Base-by-base conservation (phyloP, 2,329 filamentous ascomycete genomes). In the Chrysoporthe puriensis region DNA sequence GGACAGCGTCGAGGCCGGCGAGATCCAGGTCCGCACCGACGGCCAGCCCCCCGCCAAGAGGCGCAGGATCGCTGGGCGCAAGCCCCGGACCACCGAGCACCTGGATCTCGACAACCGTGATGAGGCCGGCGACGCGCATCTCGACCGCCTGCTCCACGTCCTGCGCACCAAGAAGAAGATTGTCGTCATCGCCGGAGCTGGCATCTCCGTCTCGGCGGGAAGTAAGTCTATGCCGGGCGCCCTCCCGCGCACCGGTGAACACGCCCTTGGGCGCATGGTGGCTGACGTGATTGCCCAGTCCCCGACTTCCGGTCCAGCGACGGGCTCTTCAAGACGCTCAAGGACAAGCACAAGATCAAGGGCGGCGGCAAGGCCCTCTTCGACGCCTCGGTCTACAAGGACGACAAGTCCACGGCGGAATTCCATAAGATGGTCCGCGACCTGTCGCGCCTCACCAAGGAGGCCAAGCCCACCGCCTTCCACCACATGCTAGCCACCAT, bases 361-460 rank as follows among this genome's bases (percentile, higher is more conserved):
- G 88, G 91, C 32, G 97, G 96, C 0, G 96, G 96, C 63, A 97
- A 98, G 79, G 90, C 97, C 72, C 86, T 99, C 0, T 99, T 99
- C 76, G 96, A 99, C 80, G 96, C 96, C 63, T 97, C 95, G 8
- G 96, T 99, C 64, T 99, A 99, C 83, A 94, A 93, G 78, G 92
- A 97, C 82, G 91, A 96, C 77, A 86, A 87, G 32, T 92, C 94
- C 14, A 98, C 95, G 0, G 90, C 91, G 34, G 93, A 91, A 13
- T 99, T 99, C 78, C 96, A 99, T 79, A 90, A 91, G 76, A 98
- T 99, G 95, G 93, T 99, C 73, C 91, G 94, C 76, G 90, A 92
- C 74, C 86, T 99, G 74, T 93, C 93, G 57, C 85, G 90, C 67
- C 86, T 94, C 81, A 93, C 93, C 32, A 88, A 90, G 73, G 85